Conservation (phyloP, 1,284 basidiomycete species). For the Sphaerobolus stellatus region DNA sequence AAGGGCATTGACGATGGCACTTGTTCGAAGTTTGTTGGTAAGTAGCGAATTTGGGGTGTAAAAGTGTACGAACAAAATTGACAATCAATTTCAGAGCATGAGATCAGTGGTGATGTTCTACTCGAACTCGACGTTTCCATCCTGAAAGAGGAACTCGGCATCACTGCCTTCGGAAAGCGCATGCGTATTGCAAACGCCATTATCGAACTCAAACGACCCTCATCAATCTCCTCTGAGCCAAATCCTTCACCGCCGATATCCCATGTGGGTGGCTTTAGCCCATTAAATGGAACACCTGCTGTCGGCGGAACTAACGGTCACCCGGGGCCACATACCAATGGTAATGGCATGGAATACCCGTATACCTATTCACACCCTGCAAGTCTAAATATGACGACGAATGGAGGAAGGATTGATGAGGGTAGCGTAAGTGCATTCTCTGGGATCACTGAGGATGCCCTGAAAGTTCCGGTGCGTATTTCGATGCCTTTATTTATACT, state of each 20-base stretch:
- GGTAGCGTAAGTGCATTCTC: too few species aligned
- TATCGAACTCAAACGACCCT: conserved; percentile 79
- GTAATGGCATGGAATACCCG: too few species aligned
- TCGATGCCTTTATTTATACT: not conserved
- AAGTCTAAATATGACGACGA: too few species aligned
- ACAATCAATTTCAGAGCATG: conserved; percentile 69
- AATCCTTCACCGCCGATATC: too few species aligned
- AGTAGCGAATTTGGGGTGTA: conserved; percentile 27
- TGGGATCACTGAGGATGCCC: too few species aligned
- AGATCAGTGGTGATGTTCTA: conserved; percentile 96
- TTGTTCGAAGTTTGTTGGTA: conserved; percentile 83
- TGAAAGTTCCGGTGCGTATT: not conserved
- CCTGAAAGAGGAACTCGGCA: conserved; percentile 94
- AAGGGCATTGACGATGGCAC: conserved; percentile 86
- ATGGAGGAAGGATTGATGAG: too few species aligned
- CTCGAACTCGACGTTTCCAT: conserved; percentile 91
- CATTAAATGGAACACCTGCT: too few species aligned
- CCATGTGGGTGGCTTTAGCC: too few species aligned
- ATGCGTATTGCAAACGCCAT: conserved; percentile 95
- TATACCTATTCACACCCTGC: too few species aligned
- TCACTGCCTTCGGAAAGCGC: conserved; percentile 92
- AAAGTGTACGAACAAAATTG: not conserved
- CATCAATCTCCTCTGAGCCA: too few species aligned
- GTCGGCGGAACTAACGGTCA: too few species aligned
- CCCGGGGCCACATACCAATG: too few species aligned